Conservation (phyloP, 768 basidiomycete species). For the Phylloporus sp. region DNA sequence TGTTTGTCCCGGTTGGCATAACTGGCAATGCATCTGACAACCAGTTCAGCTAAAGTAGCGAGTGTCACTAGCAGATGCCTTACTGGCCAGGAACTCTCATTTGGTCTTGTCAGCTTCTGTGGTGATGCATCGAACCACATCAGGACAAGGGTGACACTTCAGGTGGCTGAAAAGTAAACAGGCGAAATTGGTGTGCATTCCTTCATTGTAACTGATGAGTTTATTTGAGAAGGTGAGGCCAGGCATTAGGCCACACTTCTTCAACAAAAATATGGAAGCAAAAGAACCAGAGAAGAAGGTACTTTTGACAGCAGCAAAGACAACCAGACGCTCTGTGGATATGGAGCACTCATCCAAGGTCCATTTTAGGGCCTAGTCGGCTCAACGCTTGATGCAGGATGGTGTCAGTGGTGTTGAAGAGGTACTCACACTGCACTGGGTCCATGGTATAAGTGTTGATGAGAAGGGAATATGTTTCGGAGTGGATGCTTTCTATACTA, state of each 20-base stretch:
- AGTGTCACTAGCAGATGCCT: constrained; percentile 1
- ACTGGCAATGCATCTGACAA: constrained; percentile 76
- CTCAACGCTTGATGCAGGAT: constrained; percentile 86
- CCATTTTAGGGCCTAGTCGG: constrained; percentile 93
- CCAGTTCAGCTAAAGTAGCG: neutral
- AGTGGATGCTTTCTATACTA: constrained; percentile 98
- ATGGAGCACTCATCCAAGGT: constrained; percentile 82
- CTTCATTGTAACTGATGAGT: constrained; percentile 92
- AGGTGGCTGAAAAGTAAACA: constrained; percentile 87
- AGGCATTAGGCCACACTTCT: no score
- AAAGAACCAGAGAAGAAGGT: no score
- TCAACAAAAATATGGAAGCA: no score
- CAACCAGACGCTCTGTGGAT: no score
- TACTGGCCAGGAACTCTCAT: constrained; percentile 80
- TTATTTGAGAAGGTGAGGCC: constrained; percentile 98
- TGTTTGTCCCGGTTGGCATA: constrained; percentile 88
- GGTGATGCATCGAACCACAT: constrained; percentile 68
- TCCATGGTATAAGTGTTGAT: no score
- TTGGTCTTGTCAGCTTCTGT: constrained; percentile 82
- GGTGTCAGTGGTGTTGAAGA: no score
- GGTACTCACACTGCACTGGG: no score
- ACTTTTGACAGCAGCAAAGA: no score
- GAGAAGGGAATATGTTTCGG: no score
- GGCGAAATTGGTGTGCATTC: constrained; percentile 95
- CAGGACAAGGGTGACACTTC: constrained; percentile 73